These are phyloP conservation scores for Boeremia exigua DNA, from an alignment of 2,329 filamentous ascomycete species.

Conservation along the genomic window DNA sequence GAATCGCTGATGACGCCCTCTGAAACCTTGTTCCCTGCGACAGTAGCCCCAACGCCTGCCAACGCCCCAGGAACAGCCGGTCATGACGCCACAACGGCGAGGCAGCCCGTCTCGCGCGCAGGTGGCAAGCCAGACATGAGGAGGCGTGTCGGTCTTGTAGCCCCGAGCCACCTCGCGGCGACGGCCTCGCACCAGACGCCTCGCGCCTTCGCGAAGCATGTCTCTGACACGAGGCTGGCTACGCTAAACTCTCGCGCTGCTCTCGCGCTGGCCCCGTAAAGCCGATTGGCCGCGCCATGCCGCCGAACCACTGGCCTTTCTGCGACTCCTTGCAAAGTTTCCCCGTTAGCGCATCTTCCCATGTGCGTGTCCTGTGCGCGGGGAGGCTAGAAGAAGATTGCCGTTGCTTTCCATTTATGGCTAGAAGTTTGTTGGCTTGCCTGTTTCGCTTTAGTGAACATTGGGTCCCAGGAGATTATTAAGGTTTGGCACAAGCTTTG, in stretches of 20 bases:
- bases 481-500: constrained; percentile 3
- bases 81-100: too few relatives aligned
- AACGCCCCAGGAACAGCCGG: constrained; percentile 1
- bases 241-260: too few relatives aligned
- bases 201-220: not conserved
- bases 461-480: not conserved
- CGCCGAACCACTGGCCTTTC: not conserved
- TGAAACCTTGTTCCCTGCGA: constrained; percentile 3
- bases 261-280: not conserved
- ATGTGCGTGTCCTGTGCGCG: constrained; percentile 12
- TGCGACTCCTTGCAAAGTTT: not conserved
- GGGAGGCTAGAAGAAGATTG: not conserved
- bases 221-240: too few relatives aligned
- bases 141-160: not conserved
- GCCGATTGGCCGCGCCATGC: constrained; percentile 1
- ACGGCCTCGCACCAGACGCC: not conserved
- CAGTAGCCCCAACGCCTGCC: not conserved
- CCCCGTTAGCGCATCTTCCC: not conserved
- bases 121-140: not conserved
- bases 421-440: not conserved
- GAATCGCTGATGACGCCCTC: not conserved
- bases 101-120: not conserved
- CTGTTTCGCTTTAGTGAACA: not conserved
- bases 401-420: constrained; percentile 5
- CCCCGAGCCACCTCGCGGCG: not conserved